Conservation (phyloP, 2,329 filamentous ascomycete species). For the Incumbomyces lentus region DNA sequence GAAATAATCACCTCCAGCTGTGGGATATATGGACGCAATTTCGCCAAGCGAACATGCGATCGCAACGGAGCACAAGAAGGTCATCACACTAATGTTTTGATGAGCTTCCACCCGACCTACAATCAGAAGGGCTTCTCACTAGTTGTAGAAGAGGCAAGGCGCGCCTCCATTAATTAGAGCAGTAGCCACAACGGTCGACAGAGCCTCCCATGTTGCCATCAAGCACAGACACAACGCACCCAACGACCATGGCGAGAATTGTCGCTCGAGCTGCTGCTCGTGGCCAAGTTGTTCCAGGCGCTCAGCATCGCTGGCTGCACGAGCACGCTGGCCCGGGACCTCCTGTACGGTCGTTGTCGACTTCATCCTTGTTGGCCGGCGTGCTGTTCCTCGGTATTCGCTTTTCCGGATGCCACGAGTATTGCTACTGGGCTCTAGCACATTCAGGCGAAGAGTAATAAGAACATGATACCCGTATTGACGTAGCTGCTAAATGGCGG, state of each 20-base stretch:
- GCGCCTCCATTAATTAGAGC: constrained; percentile 36
- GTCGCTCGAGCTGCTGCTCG: constrained; percentile 10
- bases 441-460: too few species aligned
- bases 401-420: too few species aligned
- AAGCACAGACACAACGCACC: constrained; percentile 37
- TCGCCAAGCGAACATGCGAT: constrained; percentile 20
- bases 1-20: constrained; percentile 24
- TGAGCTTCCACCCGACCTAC: not conserved
- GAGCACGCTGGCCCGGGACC: too few species aligned
- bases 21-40: constrained; percentile 23
- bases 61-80: constrained; percentile 11
- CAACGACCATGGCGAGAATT: constrained; percentile 38
- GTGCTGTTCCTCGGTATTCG: too few species aligned
- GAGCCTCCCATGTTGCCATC: constrained; percentile 44
- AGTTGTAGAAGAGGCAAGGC: constrained; percentile 1
- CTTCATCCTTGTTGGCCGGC: too few species aligned
- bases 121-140: not conserved
- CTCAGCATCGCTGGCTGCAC: too few species aligned
- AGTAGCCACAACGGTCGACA: constrained; percentile 39
- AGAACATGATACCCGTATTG: too few species aligned
- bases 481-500: too few species aligned
- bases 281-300: too few species aligned
- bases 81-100: constrained; percentile 7
- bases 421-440: too few species aligned
- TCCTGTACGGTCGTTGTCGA: too few species aligned